A percentile compares a stretch with the other conserved stretches of the same genome.
Evolutionary conservation across 495 filamentous ascomycete genomes (phyloP).

Genomic region (Penicillium steckii): DNA sequence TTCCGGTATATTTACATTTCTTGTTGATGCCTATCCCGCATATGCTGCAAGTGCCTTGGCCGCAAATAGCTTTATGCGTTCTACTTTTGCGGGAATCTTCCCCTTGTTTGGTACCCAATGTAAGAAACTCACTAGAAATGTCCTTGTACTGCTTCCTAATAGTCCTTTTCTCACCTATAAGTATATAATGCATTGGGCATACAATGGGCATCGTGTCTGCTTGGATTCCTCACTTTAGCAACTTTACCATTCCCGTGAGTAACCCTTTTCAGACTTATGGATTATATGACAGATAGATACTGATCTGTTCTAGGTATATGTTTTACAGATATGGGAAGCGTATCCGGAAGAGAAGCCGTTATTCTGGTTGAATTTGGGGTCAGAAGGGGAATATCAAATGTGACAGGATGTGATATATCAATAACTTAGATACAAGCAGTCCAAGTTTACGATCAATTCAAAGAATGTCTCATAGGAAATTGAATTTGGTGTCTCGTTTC

Average conservation of each 20-base stretch:
- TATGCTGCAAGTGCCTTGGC: not conserved
- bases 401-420: too few relatives aligned
- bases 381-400: too few relatives aligned
- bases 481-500: too few relatives aligned
- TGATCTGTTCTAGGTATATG: too few relatives aligned
- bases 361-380: too few relatives aligned
- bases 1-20: not conserved
- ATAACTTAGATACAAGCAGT: too few relatives aligned
- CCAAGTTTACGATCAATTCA: too few relatives aligned
- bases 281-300: too few relatives aligned
- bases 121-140: not conserved
- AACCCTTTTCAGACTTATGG: too few relatives aligned
- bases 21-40: not conserved
- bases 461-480: too few relatives aligned
- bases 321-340: too few relatives aligned
- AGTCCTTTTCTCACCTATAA: not conserved
- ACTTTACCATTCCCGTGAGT: not conserved
- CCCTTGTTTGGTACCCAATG: not conserved
- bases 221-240: not conserved
- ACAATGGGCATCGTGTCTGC: not conserved
- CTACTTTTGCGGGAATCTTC: not conserved
- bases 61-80: not conserved
- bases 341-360: too few relatives aligned
- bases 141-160: not conserved
- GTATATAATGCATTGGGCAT: not conserved